A percentile compares a stretch with the other conserved stretches of the same genome.
Conservation (phyloP, 2,329 filamentous ascomycete genomes). For the Hymenotorrendiella dingleyae region DNA sequence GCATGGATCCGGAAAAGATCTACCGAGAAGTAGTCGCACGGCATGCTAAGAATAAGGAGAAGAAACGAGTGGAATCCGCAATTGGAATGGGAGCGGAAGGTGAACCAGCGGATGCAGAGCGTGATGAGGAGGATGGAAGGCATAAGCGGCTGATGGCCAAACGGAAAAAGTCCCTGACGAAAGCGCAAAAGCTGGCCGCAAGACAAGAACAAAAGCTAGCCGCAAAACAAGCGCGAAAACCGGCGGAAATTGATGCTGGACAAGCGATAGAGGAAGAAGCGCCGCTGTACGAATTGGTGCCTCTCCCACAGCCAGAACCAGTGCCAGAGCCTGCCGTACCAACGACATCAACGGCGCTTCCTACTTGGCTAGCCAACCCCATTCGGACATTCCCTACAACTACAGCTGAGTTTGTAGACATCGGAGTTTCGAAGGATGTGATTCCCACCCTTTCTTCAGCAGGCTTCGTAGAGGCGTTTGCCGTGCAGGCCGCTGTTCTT, state of each 20-base stretch:
- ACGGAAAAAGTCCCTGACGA: constrained; percentile 48
- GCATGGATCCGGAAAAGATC: not conserved
- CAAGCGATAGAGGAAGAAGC: constrained; percentile 28
- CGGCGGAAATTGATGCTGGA: constrained; percentile 30
- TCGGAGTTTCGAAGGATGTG: constrained; percentile 58
- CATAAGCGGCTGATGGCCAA: constrained; percentile 47
- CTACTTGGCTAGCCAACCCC: constrained; percentile 73
- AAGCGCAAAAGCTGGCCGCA: constrained; percentile 37
- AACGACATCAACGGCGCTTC: constrained; percentile 71
- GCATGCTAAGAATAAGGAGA: constrained; percentile 9
- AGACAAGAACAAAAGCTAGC: constrained; percentile 27
- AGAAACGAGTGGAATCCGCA: constrained; percentile 8
- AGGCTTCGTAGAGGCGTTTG: constrained; percentile 66
- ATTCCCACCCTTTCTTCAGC: constrained; percentile 59
- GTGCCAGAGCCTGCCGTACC: constrained; percentile 50
- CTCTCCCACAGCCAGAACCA: constrained; percentile 71
- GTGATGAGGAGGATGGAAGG: constrained; percentile 13
- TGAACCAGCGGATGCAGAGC: not conserved
- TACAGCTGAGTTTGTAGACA: constrained; percentile 53
- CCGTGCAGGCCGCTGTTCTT: constrained; percentile 73
- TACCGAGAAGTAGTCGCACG: constrained; percentile 3
- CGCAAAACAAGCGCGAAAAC: constrained; percentile 29
- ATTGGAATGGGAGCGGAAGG: not conserved
- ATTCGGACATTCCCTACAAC: constrained; percentile 59
- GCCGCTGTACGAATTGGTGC: constrained; percentile 66